Evolutionary conservation across 495 filamentous ascomycete genomes (phyloP).

Genomic region (Pseudotulostoma volvatum): DNA sequence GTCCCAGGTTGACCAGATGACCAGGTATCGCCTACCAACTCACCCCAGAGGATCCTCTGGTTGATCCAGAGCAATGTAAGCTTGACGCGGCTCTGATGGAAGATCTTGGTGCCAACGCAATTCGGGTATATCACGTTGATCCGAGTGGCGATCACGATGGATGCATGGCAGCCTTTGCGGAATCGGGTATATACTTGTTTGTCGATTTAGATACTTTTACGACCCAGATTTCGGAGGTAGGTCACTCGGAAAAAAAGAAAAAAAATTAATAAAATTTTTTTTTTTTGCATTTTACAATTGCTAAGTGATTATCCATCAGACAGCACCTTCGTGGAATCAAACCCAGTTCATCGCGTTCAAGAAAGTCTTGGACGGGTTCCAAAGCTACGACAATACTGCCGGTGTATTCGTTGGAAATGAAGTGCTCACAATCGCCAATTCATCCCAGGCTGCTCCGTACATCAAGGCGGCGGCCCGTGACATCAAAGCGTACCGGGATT

Average conservation of each 20-base stretch:
- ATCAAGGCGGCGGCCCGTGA: constrained; percentile 69
- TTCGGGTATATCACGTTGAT: constrained; percentile 84
- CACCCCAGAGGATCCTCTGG: constrained; percentile 53
- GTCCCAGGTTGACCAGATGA: constrained; percentile 4
- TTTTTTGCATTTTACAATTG: neutral
- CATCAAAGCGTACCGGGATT: constrained; percentile 63
- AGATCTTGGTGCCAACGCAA: constrained; percentile 63
- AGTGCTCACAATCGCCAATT: constrained; percentile 40
- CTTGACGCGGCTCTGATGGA: constrained; percentile 67
- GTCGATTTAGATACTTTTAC: constrained; percentile 75
- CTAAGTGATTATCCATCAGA: too few species aligned
- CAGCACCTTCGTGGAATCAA: constrained; percentile 61
- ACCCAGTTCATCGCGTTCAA: constrained; percentile 49
- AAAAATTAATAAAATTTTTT: constrained; percentile 1
- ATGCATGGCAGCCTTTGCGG: constrained; percentile 50
- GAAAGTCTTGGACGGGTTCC: constrained; percentile 63
- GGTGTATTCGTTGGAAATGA: constrained; percentile 84
- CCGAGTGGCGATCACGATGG: constrained; percentile 46
- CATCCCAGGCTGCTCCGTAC: constrained; percentile 57
- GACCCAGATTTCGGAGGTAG: constrained; percentile 58
- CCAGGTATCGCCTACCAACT: constrained; percentile 59
- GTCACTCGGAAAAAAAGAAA: constrained; percentile 7
- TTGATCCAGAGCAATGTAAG: constrained; percentile 58
- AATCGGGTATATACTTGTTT: constrained; percentile 64
- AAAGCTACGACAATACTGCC: constrained; percentile 59